phyloP scores from a whole-genome alignment of 257 asterid genomes.

The Nicotiana tabacum region DNA sequence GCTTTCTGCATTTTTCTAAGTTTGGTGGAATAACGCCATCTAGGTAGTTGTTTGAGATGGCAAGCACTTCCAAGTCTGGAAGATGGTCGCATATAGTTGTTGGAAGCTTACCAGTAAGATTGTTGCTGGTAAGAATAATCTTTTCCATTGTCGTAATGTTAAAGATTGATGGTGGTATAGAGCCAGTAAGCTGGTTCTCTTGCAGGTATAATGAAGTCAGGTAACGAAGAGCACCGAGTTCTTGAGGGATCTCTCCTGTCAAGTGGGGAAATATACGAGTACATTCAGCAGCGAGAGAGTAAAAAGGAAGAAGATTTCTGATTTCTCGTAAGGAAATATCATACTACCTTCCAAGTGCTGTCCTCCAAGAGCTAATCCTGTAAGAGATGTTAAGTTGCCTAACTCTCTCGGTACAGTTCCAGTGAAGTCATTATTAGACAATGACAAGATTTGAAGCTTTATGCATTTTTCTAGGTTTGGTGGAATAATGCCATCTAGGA shows the following conservation, averaged over 20 bases:
- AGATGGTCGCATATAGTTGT: slow-evolving; percentile 11
- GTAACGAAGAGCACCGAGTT: slow-evolving; percentile 4
- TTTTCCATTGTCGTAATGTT: background rate
- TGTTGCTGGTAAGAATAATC: background rate
- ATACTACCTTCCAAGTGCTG: no score
- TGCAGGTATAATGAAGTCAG: background rate
- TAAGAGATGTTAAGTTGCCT: no score
- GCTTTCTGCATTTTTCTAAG: slow-evolving; percentile 15
- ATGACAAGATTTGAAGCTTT: no score
- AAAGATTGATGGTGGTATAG: slow-evolving; percentile 6
- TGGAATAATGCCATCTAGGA: slow-evolving; percentile 20
- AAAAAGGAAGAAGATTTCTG: no score
- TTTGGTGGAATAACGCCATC: slow-evolving; percentile 20
- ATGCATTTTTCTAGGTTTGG: background rate
- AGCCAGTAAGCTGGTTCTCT: slow-evolving; percentile 14
- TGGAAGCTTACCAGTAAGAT: slow-evolving; percentile 22
- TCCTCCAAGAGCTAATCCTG: no score
- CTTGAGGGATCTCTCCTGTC: slow-evolving; percentile 11
- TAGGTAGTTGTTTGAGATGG: background rate
- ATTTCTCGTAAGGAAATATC: no score
- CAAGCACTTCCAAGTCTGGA: slow-evolving; percentile 10
- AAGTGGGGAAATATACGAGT: no score
- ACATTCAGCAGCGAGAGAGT: no score
- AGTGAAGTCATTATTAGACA: no score
- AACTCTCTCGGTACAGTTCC: no score